These are phyloP conservation scores for Malus sylvestris DNA, from an alignment of 306 rosid species.

Conservation along the genomic window DNA sequence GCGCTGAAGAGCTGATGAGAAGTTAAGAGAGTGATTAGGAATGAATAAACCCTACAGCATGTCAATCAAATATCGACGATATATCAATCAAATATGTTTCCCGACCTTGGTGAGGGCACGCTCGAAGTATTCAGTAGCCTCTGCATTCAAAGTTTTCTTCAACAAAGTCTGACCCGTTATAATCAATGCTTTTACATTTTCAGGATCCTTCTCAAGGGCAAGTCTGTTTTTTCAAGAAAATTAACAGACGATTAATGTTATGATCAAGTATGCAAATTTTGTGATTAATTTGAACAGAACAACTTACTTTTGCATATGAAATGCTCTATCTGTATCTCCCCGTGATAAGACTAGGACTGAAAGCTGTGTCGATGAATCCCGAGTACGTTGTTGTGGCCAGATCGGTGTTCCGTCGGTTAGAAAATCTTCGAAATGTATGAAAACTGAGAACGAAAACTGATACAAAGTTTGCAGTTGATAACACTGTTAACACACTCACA, in stretches of 20 bases:
- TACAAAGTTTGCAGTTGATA: conserved; percentile 11
- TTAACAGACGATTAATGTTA: not conserved
- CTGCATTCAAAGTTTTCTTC: conserved; percentile 49
- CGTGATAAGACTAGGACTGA: conserved; percentile 51
- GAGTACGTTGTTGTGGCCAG: conserved; percentile 1
- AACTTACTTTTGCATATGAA: conserved; percentile 64
- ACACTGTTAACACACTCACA: conserved; percentile 39
- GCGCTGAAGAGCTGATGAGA: conserved; percentile 51
- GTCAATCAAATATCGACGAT: not conserved
- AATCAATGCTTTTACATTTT: conserved; percentile 55
- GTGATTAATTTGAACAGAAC: conserved; percentile 4
- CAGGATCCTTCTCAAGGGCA: conserved; percentile 89
- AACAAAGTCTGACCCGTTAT: conserved; percentile 69
- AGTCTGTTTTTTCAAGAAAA: conserved; percentile 35
- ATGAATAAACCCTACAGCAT: not conserved
- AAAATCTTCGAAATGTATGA: not conserved
- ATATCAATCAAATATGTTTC: not conserved
- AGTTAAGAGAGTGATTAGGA: conserved; percentile 13
- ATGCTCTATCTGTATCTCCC: conserved; percentile 53
- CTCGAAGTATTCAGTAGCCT: conserved; percentile 57
- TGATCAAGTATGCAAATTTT: not conserved
- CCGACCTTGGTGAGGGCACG: conserved; percentile 70
- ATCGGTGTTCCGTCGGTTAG: too few species aligned
- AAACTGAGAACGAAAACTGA: conserved; percentile 3
- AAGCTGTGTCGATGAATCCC: conserved; percentile 47